Conservation (phyloP, 306 rosid species). For the Gastrolobium villosum region DNA sequence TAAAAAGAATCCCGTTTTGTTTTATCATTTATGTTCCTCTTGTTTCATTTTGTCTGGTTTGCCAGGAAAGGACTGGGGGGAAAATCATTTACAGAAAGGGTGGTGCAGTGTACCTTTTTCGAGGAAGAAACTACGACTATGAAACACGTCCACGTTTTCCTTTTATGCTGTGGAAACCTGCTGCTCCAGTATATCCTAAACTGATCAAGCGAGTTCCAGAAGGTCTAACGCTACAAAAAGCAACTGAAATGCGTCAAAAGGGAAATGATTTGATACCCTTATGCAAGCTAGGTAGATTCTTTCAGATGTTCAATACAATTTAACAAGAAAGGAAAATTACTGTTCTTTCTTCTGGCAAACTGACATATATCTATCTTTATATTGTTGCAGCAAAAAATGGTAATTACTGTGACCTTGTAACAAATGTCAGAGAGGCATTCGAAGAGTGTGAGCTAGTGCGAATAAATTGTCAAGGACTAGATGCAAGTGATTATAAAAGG, state of each 20-base stretch:
- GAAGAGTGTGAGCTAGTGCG: slow-evolving; percentile 84
- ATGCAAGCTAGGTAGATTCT: slow-evolving; percentile 70
- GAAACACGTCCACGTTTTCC: slow-evolving; percentile 75
- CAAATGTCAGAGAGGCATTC: slow-evolving; percentile 77
- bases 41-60: slow-evolving; percentile 32
- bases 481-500: slow-evolving; percentile 72
- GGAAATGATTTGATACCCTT: slow-evolving; percentile 74
- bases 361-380: slow-evolving; percentile 26
- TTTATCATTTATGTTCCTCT: slow-evolving; percentile 7
- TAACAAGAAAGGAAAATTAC: slow-evolving; percentile 10
- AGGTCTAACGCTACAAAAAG: slow-evolving; percentile 71
- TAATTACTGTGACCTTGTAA: slow-evolving; percentile 71
- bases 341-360: slow-evolving; percentile 27
- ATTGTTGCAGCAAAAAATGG: slow-evolving; percentile 79
- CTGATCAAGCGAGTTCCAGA: slow-evolving; percentile 68
- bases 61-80: slow-evolving; percentile 85
- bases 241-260: slow-evolving; percentile 74
- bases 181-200: slow-evolving; percentile 82
- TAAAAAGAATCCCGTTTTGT: background rate
- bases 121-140: slow-evolving; percentile 86
- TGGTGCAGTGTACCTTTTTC: slow-evolving; percentile 76
- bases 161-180: slow-evolving; percentile 91
- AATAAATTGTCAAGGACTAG: slow-evolving; percentile 79
- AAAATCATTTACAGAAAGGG: slow-evolving; percentile 66
- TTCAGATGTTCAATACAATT: slow-evolving; percentile 3